Base-by-base conservation (phyloP, 129 eudicot genomes). In the Escallonia rubra region DNA sequence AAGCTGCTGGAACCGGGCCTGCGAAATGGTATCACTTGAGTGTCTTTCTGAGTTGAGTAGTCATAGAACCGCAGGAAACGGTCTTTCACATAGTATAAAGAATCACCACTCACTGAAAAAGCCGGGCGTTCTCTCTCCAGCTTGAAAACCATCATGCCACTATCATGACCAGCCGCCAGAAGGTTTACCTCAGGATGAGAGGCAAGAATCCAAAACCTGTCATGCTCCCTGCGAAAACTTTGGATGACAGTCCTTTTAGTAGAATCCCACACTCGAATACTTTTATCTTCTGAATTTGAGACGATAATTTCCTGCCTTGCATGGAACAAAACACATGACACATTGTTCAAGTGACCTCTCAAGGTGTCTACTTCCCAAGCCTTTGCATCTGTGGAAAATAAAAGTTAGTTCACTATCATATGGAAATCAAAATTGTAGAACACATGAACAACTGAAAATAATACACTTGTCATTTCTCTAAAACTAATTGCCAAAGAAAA, bases 291-390 rank as follows among this genome's bases (percentile, higher is more conserved):
- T 8, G 86, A 76, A 63, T 81, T 80, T 41, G 86, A 81, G 42
- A 81, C 73, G 41, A 81, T 81, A 10, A 81, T 72, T 64, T 81
- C 86, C 70, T 81, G 86, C 61, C 76, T 81, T 66, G 67, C 59
- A 68, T 68, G 81, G 38, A 81, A 81, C 79, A 81, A 57, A 39
- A 76, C 86, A 47, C 86, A 76, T 15, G 86, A 81, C 60, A 81
- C 82, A 64, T 81, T 81, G 64, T 81, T 81, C 64, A 68, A 68
- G 80, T 81, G 82, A 13, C 86, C 82, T 71, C 86, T 81, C 47
- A 81, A 63, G 57, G 82, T 76, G 67, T 81, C 86, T 65, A 81
- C 86, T 67, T 81, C 86, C 86, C 86, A 81, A 43, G 86, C 86
- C 70, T 81, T 81, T 7, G 86, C 71, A 58, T 80, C 85, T 80